A percentile compares a stretch with the other conserved stretches of the same genome.
Conservation (phyloP, 2,329 filamentous ascomycete species). For the Cordyceps pruinosa region DNA sequence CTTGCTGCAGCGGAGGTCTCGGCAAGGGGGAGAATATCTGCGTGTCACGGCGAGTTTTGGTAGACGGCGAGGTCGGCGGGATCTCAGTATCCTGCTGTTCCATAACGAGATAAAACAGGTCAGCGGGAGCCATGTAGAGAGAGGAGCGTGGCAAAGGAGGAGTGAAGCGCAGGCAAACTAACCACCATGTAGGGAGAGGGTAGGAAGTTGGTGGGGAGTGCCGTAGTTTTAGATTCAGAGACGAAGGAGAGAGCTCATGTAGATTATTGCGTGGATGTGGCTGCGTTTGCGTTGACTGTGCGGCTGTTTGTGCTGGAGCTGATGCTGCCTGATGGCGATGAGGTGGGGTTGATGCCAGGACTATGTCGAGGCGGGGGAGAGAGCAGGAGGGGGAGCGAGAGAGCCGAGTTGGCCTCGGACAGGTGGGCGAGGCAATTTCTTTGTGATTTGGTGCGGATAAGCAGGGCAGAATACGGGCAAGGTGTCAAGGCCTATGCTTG, state of each 20-base stretch:
- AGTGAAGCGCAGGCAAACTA: conserved; percentile 11
- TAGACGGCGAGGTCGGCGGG: conserved; percentile 22
- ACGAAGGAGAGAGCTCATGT: conserved; percentile 1
- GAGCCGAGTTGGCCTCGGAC: background rate
- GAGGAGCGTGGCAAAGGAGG: background rate
- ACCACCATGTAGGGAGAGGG: conserved; percentile 18
- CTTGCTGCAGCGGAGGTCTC: conserved; percentile 18
- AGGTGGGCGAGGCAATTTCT: background rate
- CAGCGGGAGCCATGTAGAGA: conserved; percentile 12
- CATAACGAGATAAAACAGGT: conserved; percentile 41
- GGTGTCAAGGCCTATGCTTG: background rate
- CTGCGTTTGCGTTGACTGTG: background rate
- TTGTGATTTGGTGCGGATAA: background rate
- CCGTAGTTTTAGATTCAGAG: background rate
- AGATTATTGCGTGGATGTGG: background rate
- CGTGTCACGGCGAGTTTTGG: conserved; percentile 22
- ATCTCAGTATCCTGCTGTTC: conserved; percentile 36
- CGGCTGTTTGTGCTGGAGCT: conserved; percentile 5
- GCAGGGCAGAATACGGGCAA: background rate
- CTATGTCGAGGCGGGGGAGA: background rate
- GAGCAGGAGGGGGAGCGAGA: no score
- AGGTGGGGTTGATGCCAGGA: conserved; percentile 4
- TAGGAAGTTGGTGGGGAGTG: background rate
- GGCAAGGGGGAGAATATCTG: conserved; percentile 20
- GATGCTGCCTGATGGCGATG: conserved; percentile 11